These are phyloP conservation scores for Kwoniella shandongensis DNA, from an alignment of 768 basidiomycete species.

Conservation along the genomic window DNA sequence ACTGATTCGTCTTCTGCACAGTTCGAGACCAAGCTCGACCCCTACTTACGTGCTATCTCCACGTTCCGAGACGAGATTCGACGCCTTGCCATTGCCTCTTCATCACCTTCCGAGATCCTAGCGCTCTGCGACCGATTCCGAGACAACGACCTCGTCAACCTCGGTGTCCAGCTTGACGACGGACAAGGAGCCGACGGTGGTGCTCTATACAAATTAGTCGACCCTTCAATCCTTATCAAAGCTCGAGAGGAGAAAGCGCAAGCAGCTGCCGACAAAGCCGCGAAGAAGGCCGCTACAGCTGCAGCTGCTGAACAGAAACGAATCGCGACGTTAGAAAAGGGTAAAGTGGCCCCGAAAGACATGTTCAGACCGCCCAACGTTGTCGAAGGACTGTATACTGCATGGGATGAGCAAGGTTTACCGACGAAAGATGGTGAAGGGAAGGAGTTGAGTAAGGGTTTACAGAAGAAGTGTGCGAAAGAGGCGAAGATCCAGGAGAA, in stretches of 20 bases:
- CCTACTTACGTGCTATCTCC: conserved; percentile 79
- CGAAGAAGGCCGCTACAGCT: conserved; percentile 70
- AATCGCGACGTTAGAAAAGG: conserved; percentile 78
- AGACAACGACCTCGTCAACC: conserved; percentile 83
- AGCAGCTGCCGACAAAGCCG: conserved; percentile 69
- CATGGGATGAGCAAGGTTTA: conserved; percentile 81
- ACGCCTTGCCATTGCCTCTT: conserved; percentile 66
- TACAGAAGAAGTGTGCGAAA: conserved; percentile 74
- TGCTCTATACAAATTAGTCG: conserved; percentile 87
- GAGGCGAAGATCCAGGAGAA: conserved; percentile 71
- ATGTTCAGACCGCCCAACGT: conserved; percentile 84
- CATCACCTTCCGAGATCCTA: conserved; percentile 60
- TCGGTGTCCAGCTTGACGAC: conserved; percentile 95
- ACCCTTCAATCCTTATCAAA: conserved; percentile 74
- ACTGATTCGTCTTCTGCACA: conserved; percentile 52
- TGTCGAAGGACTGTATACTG: conserved; percentile 66
- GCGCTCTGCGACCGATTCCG: conserved; percentile 84
- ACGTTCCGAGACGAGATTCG: conserved; percentile 90
- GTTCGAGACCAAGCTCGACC: conserved; percentile 83
- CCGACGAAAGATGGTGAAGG: conserved; percentile 83
- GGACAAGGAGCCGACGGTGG: conserved; percentile 92
- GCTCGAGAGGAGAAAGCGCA: conserved; percentile 86
- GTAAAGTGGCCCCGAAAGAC: conserved; percentile 68
- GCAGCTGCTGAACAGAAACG: conserved; percentile 56
- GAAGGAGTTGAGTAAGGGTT: conserved; percentile 77